Percentiles rank a stretch among this genome's conserved stretches.
phyloP scores from a whole-genome alignment of 140 eudicot genomes.

The Eryngium alpinum region DNA sequence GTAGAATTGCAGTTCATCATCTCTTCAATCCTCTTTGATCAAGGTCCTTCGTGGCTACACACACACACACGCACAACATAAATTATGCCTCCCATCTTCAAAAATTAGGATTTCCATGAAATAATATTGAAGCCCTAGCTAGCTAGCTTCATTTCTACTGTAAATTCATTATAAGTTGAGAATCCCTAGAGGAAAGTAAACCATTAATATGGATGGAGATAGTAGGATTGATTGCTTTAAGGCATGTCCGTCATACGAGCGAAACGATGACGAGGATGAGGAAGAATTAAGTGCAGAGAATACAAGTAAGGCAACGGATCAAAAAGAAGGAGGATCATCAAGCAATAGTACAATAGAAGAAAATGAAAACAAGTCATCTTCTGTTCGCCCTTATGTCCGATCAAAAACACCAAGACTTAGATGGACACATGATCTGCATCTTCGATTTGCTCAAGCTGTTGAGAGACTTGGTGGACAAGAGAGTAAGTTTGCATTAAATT shows the following conservation, averaged over 20 bases:
- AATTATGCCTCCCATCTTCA: no score
- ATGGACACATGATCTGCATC: constrained; percentile 87
- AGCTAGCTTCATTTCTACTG: not conserved
- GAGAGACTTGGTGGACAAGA: constrained; percentile 89
- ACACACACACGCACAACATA: no score
- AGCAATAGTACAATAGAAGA: constrained; percentile 73
- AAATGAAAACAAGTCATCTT: constrained; percentile 51
- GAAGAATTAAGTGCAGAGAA: constrained; percentile 30
- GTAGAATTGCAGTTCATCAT: constrained; percentile 10
- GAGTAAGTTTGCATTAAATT: constrained; percentile 57
- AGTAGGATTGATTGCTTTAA: constrained; percentile 40
- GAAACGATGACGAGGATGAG: constrained; percentile 19
- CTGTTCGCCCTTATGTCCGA: constrained; percentile 70
- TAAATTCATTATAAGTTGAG: not conserved
- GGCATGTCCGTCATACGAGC: constrained; percentile 30
- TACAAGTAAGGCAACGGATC: constrained; percentile 33
- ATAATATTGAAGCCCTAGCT: not conserved
- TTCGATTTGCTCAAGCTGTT: constrained; percentile 73
- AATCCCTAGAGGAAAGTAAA: constrained; percentile 6
- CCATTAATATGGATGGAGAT: constrained; percentile 12
- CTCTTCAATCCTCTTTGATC: constrained; percentile 18
- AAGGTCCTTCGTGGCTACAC: not conserved
- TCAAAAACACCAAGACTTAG: constrained; percentile 76
- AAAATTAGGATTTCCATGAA: no score
- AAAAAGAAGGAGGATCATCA: constrained; percentile 68